Evolutionary conservation across 306 rosid species (phyloP).

Genomic region (Geum urbanum): DNA sequence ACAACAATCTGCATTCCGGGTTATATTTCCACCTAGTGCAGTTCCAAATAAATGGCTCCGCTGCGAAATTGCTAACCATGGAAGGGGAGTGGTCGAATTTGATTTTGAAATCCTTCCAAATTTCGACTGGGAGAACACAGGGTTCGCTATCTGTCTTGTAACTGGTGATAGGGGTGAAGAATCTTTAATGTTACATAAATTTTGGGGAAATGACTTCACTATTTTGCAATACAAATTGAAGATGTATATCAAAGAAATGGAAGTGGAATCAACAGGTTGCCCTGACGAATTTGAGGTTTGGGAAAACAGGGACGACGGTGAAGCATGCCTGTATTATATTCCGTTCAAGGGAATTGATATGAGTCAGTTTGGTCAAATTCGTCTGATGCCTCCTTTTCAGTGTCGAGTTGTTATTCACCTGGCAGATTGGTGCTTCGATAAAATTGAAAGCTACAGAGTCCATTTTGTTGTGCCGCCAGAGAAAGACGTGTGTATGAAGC

Average conservation of each 20-base stretch:
- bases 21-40: too few relatives aligned
- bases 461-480: not conserved
- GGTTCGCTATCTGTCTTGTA: not conserved
- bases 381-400: not conserved
- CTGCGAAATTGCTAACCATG: too few relatives aligned
- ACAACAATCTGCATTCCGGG: too few relatives aligned
- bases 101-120: not conserved
- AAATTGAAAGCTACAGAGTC: not conserved
- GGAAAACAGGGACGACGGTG: too few relatives aligned
- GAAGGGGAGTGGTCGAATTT: not conserved
- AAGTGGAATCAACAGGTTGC: not conserved
- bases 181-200: too few relatives aligned
- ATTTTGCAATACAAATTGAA: not conserved
- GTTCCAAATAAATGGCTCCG: too few relatives aligned
- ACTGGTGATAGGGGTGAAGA: not conserved
- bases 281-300: too few relatives aligned
- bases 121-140: not conserved
- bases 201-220: too few relatives aligned
- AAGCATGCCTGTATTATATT: not conserved
- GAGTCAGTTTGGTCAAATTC: not conserved
- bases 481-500: not conserved
- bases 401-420: not conserved
- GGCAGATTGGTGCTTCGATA: fast-evolving
- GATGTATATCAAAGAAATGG: not conserved
- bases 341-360: not conserved